Conservation (phyloP, 2,329 filamentous ascomycete genomes). For the Ophiostoma pallidulum region DNA sequence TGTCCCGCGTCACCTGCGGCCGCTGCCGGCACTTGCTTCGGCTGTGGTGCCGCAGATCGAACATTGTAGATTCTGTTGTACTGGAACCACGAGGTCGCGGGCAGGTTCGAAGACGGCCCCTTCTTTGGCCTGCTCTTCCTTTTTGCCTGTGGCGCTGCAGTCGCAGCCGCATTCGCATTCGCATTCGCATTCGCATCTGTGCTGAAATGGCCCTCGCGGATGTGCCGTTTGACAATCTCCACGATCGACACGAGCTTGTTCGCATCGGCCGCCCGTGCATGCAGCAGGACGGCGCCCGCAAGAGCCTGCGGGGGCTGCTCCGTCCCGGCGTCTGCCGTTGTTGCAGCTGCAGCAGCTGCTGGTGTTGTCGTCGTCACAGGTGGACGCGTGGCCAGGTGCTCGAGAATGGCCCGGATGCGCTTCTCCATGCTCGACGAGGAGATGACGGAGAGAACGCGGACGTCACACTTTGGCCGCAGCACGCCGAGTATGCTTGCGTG, state of each 20-base stretch:
- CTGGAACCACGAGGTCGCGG: conserved; percentile 36
- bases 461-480: conserved; percentile 37
- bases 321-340: neutral
- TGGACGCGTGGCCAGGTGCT: conserved; percentile 31
- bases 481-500: conserved; percentile 34
- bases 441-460: conserved; percentile 45
- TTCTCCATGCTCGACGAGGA: conserved; percentile 52
- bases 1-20: conserved; percentile 21
- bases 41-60: conserved; percentile 22
- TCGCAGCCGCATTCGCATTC: neutral
- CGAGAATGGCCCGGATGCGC: conserved; percentile 36
- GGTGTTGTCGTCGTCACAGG: too few relatives aligned
- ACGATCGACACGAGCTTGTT: conserved; percentile 59
- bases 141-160: conserved; percentile 24
- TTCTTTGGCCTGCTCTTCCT: neutral
- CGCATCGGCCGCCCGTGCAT: conserved; percentile 41
- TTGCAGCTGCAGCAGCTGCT: too few relatives aligned
- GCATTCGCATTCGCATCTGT: neutral
- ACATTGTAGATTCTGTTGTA: conserved; percentile 49
- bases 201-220: conserved; percentile 29
- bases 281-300: conserved; percentile 35
- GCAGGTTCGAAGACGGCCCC: neutral
- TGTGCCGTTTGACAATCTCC: conserved; percentile 53
- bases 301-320: conserved; percentile 9
- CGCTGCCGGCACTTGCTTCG: conserved; percentile 21